phyloP scores from a whole-genome alignment of 1,284 basidiomycete genomes.

The Malassezia psittaci region DNA sequence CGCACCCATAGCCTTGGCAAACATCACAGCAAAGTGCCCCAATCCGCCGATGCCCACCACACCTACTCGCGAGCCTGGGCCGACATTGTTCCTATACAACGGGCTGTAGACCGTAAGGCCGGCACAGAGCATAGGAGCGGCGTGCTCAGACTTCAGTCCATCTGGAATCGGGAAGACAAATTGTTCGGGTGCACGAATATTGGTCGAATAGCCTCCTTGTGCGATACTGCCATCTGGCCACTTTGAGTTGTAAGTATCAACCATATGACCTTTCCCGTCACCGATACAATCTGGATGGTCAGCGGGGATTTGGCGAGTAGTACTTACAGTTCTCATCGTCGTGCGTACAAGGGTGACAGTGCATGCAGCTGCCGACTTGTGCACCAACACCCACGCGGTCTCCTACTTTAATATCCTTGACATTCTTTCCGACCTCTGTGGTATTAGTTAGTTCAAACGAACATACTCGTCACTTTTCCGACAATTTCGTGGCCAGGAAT shows the following conservation, averaged over 20 bases:
- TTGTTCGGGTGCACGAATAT: conserved; percentile 58
- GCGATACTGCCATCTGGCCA: conserved; percentile 55
- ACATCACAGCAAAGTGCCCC: conserved; percentile 53
- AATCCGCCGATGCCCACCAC: conserved; percentile 53
- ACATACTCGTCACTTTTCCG: conserved; percentile 52
- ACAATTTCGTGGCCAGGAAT: conserved; percentile 57
- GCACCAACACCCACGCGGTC: conserved; percentile 61
- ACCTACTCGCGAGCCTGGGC: conserved; percentile 59
- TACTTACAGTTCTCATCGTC: conserved; percentile 30
- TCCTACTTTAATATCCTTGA: conserved; percentile 56
- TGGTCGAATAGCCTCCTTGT: conserved; percentile 60
- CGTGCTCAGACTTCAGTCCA: conserved; percentile 54
- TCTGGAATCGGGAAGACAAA: conserved; percentile 66
- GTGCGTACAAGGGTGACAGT: conserved; percentile 52
- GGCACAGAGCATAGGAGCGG: conserved; percentile 55
- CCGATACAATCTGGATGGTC: conserved; percentile 24
- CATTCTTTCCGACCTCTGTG: conserved; percentile 49
- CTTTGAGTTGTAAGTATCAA: conserved; percentile 49
- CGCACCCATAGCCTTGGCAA: conserved; percentile 56
- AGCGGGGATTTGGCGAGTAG: not conserved
- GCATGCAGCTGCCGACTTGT: conserved; percentile 54
- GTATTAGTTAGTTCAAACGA: not conserved
- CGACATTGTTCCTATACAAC: conserved; percentile 56
- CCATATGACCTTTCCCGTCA: conserved; percentile 35
- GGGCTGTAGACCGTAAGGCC: conserved; percentile 62